phyloP scores from a whole-genome alignment of 768 basidiomycete genomes.

The Calocybe cyanea region DNA sequence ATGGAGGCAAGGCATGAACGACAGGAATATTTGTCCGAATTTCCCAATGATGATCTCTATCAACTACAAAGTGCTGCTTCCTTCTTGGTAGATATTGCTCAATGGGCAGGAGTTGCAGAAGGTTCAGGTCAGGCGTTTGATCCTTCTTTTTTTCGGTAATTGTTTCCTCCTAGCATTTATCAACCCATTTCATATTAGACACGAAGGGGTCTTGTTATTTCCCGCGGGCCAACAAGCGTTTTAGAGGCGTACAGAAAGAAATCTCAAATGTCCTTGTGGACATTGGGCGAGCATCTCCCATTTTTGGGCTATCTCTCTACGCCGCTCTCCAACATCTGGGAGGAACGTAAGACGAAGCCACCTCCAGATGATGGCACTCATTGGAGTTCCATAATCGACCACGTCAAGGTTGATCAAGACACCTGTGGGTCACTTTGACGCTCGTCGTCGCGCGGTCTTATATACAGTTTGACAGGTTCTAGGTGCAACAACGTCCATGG shows the following conservation, averaged over 20 bases:
- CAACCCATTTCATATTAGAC: neutral
- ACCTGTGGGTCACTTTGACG: conserved; percentile 10
- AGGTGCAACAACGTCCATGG: conserved; percentile 13
- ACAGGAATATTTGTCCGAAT: conserved; percentile 9
- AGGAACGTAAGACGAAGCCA: conserved; percentile 18
- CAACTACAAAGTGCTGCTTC: conserved; percentile 13
- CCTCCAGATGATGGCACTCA: conserved; percentile 12
- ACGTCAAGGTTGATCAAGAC: conserved; percentile 10
- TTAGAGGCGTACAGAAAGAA: conserved; percentile 11
- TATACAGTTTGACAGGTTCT: conserved; percentile 9
- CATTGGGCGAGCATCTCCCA: neutral
- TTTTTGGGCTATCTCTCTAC: conserved; percentile 12
- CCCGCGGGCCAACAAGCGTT: conserved; percentile 8
- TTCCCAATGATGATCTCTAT: conserved; percentile 9
- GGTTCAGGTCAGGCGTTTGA: neutral
- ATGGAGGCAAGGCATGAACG: conserved; percentile 5
- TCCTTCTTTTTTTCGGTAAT: neutral
- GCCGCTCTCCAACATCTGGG: conserved; percentile 15
- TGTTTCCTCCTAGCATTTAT: neutral
- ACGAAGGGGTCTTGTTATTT: neutral
- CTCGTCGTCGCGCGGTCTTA: neutral
- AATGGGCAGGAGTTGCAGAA: conserved; percentile 5
- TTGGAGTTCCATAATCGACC: conserved; percentile 18
- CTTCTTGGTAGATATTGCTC: conserved; percentile 13
- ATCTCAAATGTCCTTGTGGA: neutral